These are phyloP conservation scores for Wickerhamiella spandovensis DNA, from an alignment of 805 yeast genomes.

Conservation along the genomic window DNA sequence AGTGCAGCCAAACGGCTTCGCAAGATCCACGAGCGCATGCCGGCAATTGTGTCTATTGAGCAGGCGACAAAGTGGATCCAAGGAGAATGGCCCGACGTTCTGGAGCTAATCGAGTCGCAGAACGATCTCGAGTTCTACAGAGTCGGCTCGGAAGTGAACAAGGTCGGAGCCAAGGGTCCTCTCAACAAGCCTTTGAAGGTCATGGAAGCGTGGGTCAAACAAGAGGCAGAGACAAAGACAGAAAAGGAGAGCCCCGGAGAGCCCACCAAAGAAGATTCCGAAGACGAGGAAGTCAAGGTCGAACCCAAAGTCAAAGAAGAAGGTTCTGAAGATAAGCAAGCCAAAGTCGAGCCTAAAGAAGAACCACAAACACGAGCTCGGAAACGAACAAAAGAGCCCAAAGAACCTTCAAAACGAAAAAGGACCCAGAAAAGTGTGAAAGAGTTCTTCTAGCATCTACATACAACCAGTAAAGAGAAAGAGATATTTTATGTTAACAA, in stretches of 20 bases:
- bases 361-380: neutral
- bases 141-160: conserved; percentile 56
- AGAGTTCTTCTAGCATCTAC: neutral
- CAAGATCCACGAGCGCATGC: conserved; percentile 73
- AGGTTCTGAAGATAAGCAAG: too few species aligned
- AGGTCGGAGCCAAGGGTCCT: conserved; percentile 34
- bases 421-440: neutral
- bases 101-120: conserved; percentile 29
- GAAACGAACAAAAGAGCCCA: neutral
- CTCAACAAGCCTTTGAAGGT: conserved; percentile 24
- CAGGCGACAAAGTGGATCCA: conserved; percentile 40
- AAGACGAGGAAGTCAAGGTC: too few species aligned
- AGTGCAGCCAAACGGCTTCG: conserved; percentile 46
- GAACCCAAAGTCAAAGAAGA: too few species aligned
- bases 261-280: neutral
- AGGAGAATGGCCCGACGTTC: conserved; percentile 43
- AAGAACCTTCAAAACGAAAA: neutral
- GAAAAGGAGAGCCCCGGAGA: neutral
- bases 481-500: too few species aligned
- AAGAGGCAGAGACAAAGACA: neutral
- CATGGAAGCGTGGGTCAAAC: neutral
- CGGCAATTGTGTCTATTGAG: conserved; percentile 45
- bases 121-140: conserved; percentile 37
- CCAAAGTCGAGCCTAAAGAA: too few species aligned
- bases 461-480: too few species aligned